phyloP scores from a whole-genome alignment of 495 filamentous ascomycete species.

The Penicillium canariense region DNA sequence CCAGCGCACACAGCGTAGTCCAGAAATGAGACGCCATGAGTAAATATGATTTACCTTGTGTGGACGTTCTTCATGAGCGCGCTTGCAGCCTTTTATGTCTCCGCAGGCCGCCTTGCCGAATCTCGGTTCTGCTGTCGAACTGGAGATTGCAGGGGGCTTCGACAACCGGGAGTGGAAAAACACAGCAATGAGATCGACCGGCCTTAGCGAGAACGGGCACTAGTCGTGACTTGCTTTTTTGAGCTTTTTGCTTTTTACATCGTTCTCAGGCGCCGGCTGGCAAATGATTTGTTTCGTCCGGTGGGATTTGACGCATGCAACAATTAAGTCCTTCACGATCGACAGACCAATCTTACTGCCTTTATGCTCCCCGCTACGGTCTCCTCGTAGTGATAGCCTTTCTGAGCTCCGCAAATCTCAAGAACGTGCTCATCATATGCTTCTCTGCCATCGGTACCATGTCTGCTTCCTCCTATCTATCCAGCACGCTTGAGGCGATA shows the following conservation, averaged over 20 bases:
- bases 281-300: neutral
- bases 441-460: neutral
- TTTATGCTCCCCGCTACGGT: neutral
- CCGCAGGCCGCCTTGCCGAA: neutral
- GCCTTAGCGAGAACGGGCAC: neutral
- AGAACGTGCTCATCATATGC: neutral
- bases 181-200: slow-evolving; percentile 5
- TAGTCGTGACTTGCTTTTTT: neutral
- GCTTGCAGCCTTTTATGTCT: slow-evolving; percentile 6
- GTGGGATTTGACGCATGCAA: too few species aligned
- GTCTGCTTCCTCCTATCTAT: neutral
- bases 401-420: neutral
- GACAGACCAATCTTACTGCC: too few species aligned
- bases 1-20: slow-evolving; percentile 27
- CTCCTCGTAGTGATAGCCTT: neutral
- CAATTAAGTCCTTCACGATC: too few species aligned
- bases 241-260: neutral
- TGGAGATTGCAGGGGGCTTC: neutral
- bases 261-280: neutral
- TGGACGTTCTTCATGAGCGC: neutral
- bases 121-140: neutral
- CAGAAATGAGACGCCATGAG: slow-evolving; percentile 24
- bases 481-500: neutral
- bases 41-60: neutral
- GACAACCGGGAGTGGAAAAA: neutral